Base-by-base conservation (phyloP, 441 rosid genomes). In the Arabidopsis lyrata region DNA sequence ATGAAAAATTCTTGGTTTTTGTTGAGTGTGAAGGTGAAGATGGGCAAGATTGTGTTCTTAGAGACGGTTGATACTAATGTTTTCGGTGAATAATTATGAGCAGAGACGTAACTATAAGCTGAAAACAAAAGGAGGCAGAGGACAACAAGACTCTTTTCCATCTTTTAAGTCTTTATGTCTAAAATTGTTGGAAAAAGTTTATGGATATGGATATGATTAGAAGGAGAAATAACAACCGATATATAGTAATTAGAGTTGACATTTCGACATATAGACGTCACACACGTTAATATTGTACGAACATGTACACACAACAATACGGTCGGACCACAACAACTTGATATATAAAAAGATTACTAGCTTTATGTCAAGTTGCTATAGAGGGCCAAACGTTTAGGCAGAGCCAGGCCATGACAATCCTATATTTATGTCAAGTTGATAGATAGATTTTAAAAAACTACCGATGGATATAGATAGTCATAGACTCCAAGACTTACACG, bases 21-120 rank as follows among this genome's bases (percentile, higher is more conserved):
- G 68, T 74, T 67, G 47, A 74, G 53, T 31, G 68, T 74, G 18
- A 74, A 39, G 16, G 73, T 27, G 54, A 74, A 74, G 67, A 74
- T 1, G 1, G 73, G 67, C 22, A 74, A 74, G 55, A 66, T 38
- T 6, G 53, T 3, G 73, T 74, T 74, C 63, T 74, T 74, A 29
- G 56, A 49, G 18, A 74, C 56, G 36, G 48, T 59, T 49, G 78
- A 74, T 10, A 32, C 68, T 66, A 74, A 34, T 39, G 62, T 18
- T 48, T 74, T 67, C 8, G 60, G 32, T 65, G 20, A 44, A 9
- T 48, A 1, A 4, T 38, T 8, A 1, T 57, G 48, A 56, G 72
- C 42, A 12, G 24, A 74, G 66, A 29, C 72, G 44, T 39, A 48
- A 66, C 44, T 58, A 48, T 27, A 47, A 48, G 44, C 0, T 8